phyloP scores from a whole-genome alignment of 2,329 filamentous ascomycete genomes.

The Cercospora sp. region DNA sequence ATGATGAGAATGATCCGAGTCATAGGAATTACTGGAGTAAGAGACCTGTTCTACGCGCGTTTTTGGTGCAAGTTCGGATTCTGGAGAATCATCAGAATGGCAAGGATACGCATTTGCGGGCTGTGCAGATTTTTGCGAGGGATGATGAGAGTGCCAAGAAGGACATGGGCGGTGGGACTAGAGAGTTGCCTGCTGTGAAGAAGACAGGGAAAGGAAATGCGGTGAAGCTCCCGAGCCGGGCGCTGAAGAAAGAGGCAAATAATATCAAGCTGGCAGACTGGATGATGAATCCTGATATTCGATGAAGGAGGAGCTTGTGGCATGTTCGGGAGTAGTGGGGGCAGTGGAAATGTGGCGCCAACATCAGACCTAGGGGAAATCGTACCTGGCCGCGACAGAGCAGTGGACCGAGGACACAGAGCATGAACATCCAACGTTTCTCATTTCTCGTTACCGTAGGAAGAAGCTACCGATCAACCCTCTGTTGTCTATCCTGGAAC shows the following conservation, averaged over 20 bases:
- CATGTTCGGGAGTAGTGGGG: neutral
- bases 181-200: neutral
- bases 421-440: neutral
- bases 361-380: neutral
- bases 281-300: conserved; percentile 41
- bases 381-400: neutral
- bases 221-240: neutral
- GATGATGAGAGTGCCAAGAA: conserved; percentile 37
- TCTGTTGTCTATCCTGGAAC: neutral
- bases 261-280: conserved; percentile 38
- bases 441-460: neutral
- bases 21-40: conserved; percentile 48
- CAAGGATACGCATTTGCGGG: conserved; percentile 96
- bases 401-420: neutral
- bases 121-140: conserved; percentile 77
- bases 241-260: conserved; percentile 25
- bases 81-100: conserved; percentile 98
- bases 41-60: conserved; percentile 76
- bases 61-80: conserved; percentile 85
- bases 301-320: conserved; percentile 28
- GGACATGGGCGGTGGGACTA: neutral
- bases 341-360: neutral
- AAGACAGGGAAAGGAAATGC: neutral
- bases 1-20: conserved; percentile 35
- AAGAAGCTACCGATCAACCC: neutral